Conservation (phyloP, 1,284 basidiomycete genomes). For the Trichosporon sp. region DNA sequence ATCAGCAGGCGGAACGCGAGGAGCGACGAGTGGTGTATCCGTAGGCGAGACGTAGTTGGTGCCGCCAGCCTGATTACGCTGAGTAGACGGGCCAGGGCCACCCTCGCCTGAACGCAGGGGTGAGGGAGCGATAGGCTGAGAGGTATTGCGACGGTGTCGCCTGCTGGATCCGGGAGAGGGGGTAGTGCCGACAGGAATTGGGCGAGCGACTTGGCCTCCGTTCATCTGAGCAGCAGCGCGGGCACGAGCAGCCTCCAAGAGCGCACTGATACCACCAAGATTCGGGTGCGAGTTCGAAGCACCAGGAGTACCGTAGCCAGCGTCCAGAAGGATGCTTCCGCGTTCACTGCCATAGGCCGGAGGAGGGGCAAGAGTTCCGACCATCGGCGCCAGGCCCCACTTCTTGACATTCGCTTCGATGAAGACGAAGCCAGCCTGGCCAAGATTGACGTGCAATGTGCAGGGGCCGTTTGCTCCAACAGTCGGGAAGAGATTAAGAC, state of each 20-base stretch:
- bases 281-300: conserved; percentile 16
- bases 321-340: conserved; percentile 86
- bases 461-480: conserved; percentile 90
- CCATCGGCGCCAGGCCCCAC: conserved; percentile 92
- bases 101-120: background rate
- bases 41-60: conserved; percentile 42
- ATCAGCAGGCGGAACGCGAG: conserved; percentile 30
- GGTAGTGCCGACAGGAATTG: background rate
- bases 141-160: background rate
- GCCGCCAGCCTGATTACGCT: conserved; percentile 3
- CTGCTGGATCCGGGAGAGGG: background rate
- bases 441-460: conserved; percentile 89
- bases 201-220: background rate
- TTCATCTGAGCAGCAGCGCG: conserved; percentile 16
- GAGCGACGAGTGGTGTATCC: conserved; percentile 36
- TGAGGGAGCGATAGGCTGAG: background rate
- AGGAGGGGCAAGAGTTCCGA: conserved; percentile 88
- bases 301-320: conserved; percentile 55
- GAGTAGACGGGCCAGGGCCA: conserved; percentile 2
- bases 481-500: conserved; percentile 89
- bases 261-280: conserved; percentile 25
- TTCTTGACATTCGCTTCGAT: conserved; percentile 99
- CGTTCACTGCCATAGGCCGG: conserved; percentile 92
- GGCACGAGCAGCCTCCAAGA: conserved; percentile 40
- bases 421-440: conserved; percentile 92